Evolutionary conservation across 495 filamentous ascomycete genomes (phyloP).

Genomic region (Penicillium cataractarum): DNA sequence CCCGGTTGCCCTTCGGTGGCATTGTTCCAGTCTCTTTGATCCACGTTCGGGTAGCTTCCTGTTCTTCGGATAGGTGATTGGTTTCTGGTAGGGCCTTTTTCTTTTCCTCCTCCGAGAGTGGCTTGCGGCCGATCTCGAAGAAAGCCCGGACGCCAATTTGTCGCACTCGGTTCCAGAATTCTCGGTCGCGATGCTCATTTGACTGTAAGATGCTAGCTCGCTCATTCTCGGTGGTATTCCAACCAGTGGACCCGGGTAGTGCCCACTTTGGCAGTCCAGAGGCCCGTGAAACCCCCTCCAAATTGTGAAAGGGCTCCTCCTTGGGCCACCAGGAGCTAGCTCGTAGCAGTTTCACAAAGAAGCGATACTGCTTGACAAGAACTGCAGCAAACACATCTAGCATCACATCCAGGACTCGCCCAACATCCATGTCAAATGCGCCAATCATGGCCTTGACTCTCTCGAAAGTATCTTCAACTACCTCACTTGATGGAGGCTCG

Average conservation of each 20-base stretch:
- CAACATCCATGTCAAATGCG: slow-evolving; percentile 91
- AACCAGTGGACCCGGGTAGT: slow-evolving; percentile 64
- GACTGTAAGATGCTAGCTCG: slow-evolving; percentile 51
- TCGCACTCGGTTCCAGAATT: slow-evolving; percentile 82
- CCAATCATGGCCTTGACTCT: slow-evolving; percentile 89
- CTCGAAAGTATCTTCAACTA: slow-evolving; percentile 71
- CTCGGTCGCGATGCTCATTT: slow-evolving; percentile 65
- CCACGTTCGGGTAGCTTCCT: slow-evolving; percentile 65
- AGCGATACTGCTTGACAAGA: slow-evolving; percentile 81
- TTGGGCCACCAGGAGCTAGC: slow-evolving; percentile 98
- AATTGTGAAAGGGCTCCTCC: slow-evolving; percentile 39
- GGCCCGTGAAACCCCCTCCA: slow-evolving; percentile 39
- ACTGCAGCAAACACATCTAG: slow-evolving; percentile 86
- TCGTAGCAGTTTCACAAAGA: slow-evolving; percentile 89
- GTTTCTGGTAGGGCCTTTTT: slow-evolving; percentile 48
- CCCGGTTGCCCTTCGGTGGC: slow-evolving; percentile 81
- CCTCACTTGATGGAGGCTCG: slow-evolving; percentile 62
- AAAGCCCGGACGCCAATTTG: slow-evolving; percentile 78
- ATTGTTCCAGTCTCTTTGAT: slow-evolving; percentile 76
- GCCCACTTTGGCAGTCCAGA: slow-evolving; percentile 80
- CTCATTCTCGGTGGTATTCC: slow-evolving; percentile 65
- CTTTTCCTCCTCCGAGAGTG: slow-evolving; percentile 52
- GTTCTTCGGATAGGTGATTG: slow-evolving; percentile 44
- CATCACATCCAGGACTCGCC: slow-evolving; percentile 89
- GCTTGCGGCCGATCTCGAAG: slow-evolving; percentile 78